Evolutionary conservation across 192 early-diverging fungal species (phyloP).

Genomic region (Piromyces finnis): DNA sequence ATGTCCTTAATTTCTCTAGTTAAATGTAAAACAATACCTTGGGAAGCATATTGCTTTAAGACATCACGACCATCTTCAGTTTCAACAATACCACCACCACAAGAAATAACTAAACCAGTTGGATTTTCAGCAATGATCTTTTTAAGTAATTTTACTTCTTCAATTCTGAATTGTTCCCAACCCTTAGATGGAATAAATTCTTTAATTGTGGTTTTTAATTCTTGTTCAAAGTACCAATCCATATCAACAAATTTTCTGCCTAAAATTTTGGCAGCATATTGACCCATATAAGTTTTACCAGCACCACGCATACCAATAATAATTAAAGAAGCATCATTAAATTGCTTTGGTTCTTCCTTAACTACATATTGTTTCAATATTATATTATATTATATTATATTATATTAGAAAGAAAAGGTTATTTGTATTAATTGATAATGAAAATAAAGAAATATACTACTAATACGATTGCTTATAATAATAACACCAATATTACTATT

Average conservation of each 20-base stretch:
- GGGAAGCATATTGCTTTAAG: conserved; percentile 34
- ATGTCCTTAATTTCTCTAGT: conserved; percentile 63
- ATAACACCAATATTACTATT: no score
- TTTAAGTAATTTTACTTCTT: conserved; percentile 52
- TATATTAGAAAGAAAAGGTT: no score
- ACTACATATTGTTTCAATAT: not conserved
- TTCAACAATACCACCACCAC: conserved; percentile 93
- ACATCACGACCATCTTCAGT: conserved; percentile 40
- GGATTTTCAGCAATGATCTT: conserved; percentile 38
- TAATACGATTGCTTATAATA: no score
- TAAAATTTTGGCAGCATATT: conserved; percentile 43
- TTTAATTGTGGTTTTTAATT: conserved; percentile 51
- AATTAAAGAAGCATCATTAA: conserved; percentile 43
- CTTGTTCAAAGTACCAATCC: conserved; percentile 62
- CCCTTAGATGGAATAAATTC: conserved; percentile 56
- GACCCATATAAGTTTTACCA: conserved; percentile 81
- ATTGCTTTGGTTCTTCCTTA: not conserved
- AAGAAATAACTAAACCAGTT: conserved; percentile 55
- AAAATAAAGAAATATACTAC: no score
- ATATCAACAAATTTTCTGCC: conserved; percentile 70
- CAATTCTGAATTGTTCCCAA: conserved; percentile 74
- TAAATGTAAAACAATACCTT: conserved; percentile 55
- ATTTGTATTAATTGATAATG: no score
- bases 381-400: no score
- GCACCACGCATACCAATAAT: conserved; percentile 99